Evolutionary conservation across 2,329 filamentous ascomycete species (phyloP), one percentile per base, ranked within the genome.

Genomic region (Tolypocladium endophyticum): DNA sequence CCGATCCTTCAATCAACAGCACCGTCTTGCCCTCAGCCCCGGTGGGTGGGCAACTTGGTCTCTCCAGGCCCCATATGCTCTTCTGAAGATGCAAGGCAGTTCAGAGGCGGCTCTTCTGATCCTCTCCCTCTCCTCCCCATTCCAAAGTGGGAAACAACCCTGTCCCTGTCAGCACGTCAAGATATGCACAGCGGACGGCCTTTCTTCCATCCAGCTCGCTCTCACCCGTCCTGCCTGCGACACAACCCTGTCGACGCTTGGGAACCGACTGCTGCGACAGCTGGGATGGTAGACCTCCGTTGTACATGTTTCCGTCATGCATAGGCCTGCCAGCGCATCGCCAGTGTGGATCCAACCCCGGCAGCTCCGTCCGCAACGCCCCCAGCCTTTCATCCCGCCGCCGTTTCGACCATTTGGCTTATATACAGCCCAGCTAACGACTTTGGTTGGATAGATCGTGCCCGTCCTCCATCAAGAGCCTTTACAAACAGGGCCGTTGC

Each of bases 221-320:
- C 28, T 39, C 57, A 33, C 23, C 16, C 28, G 30, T 35, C 54
- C 25, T 56, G 33, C 53, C 9, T 55, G 52, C 52, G 30, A 55
- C 57, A 39, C 50, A 43, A 23, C 50, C 50, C 33, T 55, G 57
- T 23, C 33, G 36, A 33, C 30, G 55, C 55, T 63, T 63, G 60
- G 61, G 57, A 59, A 61, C 57, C 45, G 56, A 39, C 55, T 61
- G 61, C 50, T 60, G 60, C 47, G 58, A 58, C 62, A 58, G 61
- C 60, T 61, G 63, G 63, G 59, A 28, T 60, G 56, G 61, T 59
- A 60, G 60, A 47, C 41, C 59, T 62, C 41, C 58, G 60, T 38
- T 39, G 71, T 81, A 79, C 81, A 81, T 79, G 77, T 80, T 62
- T 77, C 79, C 79, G 78, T 81, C 78, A 81, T 83, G 80, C 80